phyloP scores from a whole-genome alignment of 106 monocot genomes.

The Apostasia ramifera region DNA sequence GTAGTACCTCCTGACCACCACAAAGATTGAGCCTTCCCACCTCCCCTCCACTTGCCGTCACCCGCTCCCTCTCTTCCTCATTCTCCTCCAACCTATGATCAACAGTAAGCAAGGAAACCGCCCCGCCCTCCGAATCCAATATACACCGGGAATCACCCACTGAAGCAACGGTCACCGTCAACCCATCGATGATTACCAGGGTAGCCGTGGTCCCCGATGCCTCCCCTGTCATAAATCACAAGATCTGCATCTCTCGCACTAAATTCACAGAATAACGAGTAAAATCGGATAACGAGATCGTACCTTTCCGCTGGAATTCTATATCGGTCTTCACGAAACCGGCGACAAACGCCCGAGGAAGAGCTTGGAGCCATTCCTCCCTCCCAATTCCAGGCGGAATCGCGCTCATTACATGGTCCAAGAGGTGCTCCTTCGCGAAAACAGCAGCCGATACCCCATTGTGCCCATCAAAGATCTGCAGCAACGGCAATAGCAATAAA shows the following conservation, averaged over 20 bases:
- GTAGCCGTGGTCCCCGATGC: slow-evolving; percentile 87
- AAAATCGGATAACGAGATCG: background rate
- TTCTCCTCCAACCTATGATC: slow-evolving; percentile 97
- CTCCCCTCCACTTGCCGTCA: slow-evolving; percentile 95
- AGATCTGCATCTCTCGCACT: slow-evolving; percentile 3
- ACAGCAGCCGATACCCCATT: slow-evolving; percentile 92
- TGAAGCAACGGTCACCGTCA: slow-evolving; percentile 87
- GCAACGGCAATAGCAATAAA: background rate
- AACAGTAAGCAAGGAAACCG: slow-evolving; percentile 72
- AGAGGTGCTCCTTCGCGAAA: slow-evolving; percentile 74
- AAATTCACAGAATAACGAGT: background rate
- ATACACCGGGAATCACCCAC: slow-evolving; percentile 97
- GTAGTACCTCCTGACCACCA: slow-evolving; percentile 74
- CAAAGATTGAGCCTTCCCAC: slow-evolving; percentile 84
- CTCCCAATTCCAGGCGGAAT: slow-evolving; percentile 42
- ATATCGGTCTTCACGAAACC: slow-evolving; percentile 98
- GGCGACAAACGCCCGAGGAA: slow-evolving; percentile 75
- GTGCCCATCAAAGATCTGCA: slow-evolving; percentile 89
- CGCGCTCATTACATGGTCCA: slow-evolving; percentile 82
- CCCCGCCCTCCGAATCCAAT: slow-evolving; percentile 65
- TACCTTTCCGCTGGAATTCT: slow-evolving; percentile 86
- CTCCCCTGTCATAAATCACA: slow-evolving; percentile 45
- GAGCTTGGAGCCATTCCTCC: slow-evolving; percentile 83
- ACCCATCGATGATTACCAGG: slow-evolving; percentile 82
- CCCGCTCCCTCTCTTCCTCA: slow-evolving; percentile 86